phyloP scores from a whole-genome alignment of 805 yeast genomes.

The Pichia phayaonensis region DNA sequence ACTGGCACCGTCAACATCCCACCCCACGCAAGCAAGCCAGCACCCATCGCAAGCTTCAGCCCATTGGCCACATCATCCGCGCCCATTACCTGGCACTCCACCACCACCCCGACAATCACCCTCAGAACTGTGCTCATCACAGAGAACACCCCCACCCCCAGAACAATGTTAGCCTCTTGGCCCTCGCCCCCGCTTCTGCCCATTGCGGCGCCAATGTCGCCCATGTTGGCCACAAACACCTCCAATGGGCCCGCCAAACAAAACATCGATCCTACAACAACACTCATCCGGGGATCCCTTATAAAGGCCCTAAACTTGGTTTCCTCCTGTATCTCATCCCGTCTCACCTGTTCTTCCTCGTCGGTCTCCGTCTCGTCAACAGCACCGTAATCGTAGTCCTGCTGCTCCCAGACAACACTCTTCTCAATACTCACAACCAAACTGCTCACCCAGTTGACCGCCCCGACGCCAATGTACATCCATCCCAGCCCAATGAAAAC shows the following conservation, averaged over 20 bases:
- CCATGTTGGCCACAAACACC: slow-evolving; percentile 76
- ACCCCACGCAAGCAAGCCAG: neutral
- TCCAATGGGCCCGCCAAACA: slow-evolving; percentile 78
- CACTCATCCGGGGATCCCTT: slow-evolving; percentile 52
- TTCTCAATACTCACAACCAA: slow-evolving; percentile 55
- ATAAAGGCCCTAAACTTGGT: slow-evolving; percentile 28
- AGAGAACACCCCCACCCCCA: slow-evolving; percentile 48
- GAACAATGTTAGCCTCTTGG: too few relatives aligned
- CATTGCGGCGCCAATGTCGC: slow-evolving; percentile 26
- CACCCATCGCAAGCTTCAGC: neutral
- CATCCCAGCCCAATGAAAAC: slow-evolving; percentile 47
- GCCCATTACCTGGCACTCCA: neutral
- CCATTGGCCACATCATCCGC: neutral
- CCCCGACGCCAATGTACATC: slow-evolving; percentile 49
- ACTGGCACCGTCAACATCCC: neutral
- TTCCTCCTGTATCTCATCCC: neutral
- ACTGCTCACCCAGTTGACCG: slow-evolving; percentile 56
- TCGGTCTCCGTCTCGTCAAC: too few relatives aligned
- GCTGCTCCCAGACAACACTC: slow-evolving; percentile 30
- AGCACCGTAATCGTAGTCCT: neutral
- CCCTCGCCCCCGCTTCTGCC: neutral
- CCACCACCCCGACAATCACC: slow-evolving; percentile 44
- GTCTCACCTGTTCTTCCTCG: slow-evolving; percentile 13
- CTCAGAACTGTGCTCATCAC: slow-evolving; percentile 61
- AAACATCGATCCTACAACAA: slow-evolving; percentile 55